Base-by-base conservation (phyloP, 1,139 yeast species). In the Candida tropicalis region DNA sequence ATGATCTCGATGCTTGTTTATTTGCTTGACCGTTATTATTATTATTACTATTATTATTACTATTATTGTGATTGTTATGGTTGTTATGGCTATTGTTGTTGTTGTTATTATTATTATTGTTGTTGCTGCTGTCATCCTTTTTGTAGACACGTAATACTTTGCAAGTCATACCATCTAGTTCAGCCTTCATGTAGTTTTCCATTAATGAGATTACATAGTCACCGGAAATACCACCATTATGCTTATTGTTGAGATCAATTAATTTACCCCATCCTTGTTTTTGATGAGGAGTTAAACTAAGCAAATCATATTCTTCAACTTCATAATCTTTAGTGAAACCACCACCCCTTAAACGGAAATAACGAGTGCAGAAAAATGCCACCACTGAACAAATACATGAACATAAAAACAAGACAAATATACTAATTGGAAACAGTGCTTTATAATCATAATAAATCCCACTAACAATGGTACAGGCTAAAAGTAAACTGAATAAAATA, bases 151-250 rank as follows among this genome's bases (percentile, higher is more conserved):
- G 56, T 24, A 71, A 55, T 3, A 71, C 73, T 40, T 57, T 55
- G 50, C 75, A 69, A 13, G 48, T 50, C 65, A 71, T 60, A 7
- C 61, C 63, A 10, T 57, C 56, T 41, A 70, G 54, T 4, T 56
- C 53, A 2, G 71, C 55, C 23, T 51, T 48, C 11, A 58, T 51
- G 44, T 71, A 71, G 2, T 73, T 65, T 47, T 60, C 62, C 68
- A 71, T 67, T 38, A 71, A 54, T 18, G 69, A 60, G 5, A 71
- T 47, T 2, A 70, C 73, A 31, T 64, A 58, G 13, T 57, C 62
- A 4, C 77, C 77, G 4, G 69, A 60, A 0, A 71, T 56, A 2
- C 75, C 76, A 2, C 73, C 64, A 45, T 57, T 63, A 37, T 51
- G 50, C 35, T 51, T 58, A 29, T 59, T 55, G 44, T 68, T 67